Evolutionary conservation across 1,284 basidiomycete species (phyloP).

Genomic region (Fomitiporia mediterranea): DNA sequence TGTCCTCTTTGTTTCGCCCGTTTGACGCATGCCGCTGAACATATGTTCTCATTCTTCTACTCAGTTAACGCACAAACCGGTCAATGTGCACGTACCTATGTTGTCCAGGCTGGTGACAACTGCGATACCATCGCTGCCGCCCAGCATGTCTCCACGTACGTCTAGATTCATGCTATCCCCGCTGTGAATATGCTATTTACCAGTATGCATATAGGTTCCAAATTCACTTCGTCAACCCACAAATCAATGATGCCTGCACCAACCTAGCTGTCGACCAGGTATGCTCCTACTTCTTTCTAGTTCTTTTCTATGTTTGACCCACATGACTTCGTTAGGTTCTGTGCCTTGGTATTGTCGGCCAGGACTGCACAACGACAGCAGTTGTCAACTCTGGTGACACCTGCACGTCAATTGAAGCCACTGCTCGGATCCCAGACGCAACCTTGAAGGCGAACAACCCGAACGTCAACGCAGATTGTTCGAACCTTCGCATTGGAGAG

Average conservation of each 20-base stretch:
- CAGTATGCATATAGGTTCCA: constrained; percentile 36
- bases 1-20: not conserved
- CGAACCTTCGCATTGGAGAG: constrained; percentile 44
- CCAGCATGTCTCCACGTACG: constrained; percentile 40
- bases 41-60: not conserved
- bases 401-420: constrained; percentile 36
- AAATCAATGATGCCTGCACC: constrained; percentile 39
- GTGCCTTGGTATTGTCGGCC: constrained; percentile 40
- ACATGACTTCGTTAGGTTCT: constrained; percentile 24
- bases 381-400: constrained; percentile 36
- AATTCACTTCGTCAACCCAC: constrained; percentile 38
- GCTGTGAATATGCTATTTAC: not conserved
- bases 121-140: constrained; percentile 44
- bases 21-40: not conserved
- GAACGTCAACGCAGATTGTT: constrained; percentile 43
- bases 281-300: not conserved
- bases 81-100: constrained; percentile 41
- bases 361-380: constrained; percentile 41
- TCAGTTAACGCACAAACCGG: constrained; percentile 5
- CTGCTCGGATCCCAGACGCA: constrained; percentile 33
- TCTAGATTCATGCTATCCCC: not conserved
- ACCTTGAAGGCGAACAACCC: constrained; percentile 53
- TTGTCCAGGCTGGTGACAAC: constrained; percentile 38
- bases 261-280: constrained; percentile 39
- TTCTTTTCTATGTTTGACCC: not conserved